Base-by-base conservation (phyloP, 441 rosid genomes). In the Sinapis alba region DNA sequence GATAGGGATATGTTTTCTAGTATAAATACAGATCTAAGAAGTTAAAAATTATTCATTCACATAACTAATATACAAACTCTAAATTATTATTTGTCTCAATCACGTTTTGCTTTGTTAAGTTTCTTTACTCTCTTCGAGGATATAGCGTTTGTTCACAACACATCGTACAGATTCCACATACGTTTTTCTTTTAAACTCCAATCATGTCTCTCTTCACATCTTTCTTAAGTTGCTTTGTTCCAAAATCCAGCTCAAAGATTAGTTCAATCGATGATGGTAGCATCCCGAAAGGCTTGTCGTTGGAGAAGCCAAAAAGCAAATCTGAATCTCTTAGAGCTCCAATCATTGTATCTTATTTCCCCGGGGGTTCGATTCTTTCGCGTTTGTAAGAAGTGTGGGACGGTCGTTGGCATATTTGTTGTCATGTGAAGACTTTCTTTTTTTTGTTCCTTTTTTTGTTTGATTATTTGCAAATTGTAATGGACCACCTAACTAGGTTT, bases 311-410 rank as follows among this genome's bases (percentile, higher is more conserved):
- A n/a, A 77, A 71, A 71, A 32, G 57, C 9, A 65, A 71, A 71
- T 23, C 60, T 12, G 34, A 63, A 43, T 45, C 80, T 30, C 34
- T 71, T 4, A 71, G 68, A 65, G 76, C 63, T 65, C 76, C 76
- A 0, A 47, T 77, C 13, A 20, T 77, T 6, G 58, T 71, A 23
- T 64, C 76, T 71, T 71, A 77, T 32, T 71, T 71, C 11, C 72
- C 72, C 2, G 68, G 34, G 1, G 80, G 72, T 24, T 77, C 75
- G 5, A 71, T 21, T 5, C 76, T 77, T 30, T 77, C 80, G 19
- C 80, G 71, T 7, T 9, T 77, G 21, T 71, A 54, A 74, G 20
- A 32, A 47, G 20, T 47, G 50, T 43, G 50, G 50, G 50, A 43
- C 7, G 50, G 50, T 43, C 50, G 7, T 43, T 43, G 50, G 8